Conservation (phyloP, 371 early-diverging fungal species). For the Zychaea mexicana region DNA sequence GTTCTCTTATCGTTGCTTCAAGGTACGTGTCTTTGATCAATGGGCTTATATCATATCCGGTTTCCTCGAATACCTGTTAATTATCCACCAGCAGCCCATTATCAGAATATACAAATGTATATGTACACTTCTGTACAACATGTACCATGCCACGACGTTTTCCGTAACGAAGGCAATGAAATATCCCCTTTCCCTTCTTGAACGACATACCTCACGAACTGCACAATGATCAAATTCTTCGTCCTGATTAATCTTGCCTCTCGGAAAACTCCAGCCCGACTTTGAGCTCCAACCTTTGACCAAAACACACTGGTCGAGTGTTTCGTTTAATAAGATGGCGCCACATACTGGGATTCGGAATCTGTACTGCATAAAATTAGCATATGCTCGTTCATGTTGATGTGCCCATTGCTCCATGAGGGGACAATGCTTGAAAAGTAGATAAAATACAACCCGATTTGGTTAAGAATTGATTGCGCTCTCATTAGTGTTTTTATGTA, state of each 20-base stretch:
- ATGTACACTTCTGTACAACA: not conserved
- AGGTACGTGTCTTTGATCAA: slow-evolving; percentile 77
- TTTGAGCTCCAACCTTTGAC: slow-evolving; percentile 91
- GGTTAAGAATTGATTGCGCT: slow-evolving; percentile 22
- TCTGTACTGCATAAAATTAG: slow-evolving; percentile 95
- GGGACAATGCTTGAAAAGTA: slow-evolving; percentile 88
- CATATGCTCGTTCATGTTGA: slow-evolving; percentile 86
- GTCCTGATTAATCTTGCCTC: slow-evolving; percentile 98
- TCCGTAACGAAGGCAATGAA: not conserved
- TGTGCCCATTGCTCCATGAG: slow-evolving; percentile 85
- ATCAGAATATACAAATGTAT: not conserved
- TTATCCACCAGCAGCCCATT: too few relatives aligned
- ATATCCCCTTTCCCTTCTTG: not conserved
- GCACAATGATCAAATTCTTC: slow-evolving; percentile 95
- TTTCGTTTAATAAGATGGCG: slow-evolving; percentile 93
- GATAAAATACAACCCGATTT: slow-evolving; percentile 12
- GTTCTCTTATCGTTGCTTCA: slow-evolving; percentile 84
- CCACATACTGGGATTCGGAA: slow-evolving; percentile 98
- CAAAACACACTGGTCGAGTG: slow-evolving; percentile 84
- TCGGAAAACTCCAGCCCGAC: slow-evolving; percentile 97
- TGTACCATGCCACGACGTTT: not conserved
- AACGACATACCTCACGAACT: slow-evolving; percentile 74
- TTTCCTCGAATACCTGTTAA: slow-evolving; percentile 89
- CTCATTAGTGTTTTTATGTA: not conserved
- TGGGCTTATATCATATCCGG: slow-evolving; percentile 90